Conservation (phyloP, 2,329 filamentous ascomycete species). For the Arthrinium puccinioides region DNA sequence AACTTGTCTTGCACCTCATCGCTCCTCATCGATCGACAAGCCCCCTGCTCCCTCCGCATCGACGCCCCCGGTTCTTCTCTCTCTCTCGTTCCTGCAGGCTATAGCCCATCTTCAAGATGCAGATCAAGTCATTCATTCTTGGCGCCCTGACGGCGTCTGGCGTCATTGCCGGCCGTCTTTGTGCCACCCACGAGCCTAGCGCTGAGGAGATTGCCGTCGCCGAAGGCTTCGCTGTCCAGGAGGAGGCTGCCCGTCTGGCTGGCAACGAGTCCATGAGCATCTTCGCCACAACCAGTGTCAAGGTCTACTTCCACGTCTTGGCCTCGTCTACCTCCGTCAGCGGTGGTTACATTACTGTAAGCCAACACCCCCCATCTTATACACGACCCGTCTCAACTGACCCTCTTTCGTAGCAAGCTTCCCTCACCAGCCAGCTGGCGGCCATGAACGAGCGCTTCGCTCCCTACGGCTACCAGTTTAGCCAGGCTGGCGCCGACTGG, state of each 20-base stretch:
- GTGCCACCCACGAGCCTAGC: slow-evolving; percentile 20
- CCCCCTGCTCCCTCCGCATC: too few species aligned
- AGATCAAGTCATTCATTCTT: slow-evolving; percentile 5
- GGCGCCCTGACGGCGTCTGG: slow-evolving; percentile 7
- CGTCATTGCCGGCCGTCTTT: slow-evolving; percentile 6
- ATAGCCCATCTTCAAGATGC: slow-evolving; percentile 7
- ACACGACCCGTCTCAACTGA: too few species aligned
- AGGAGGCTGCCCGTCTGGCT: slow-evolving; percentile 12
- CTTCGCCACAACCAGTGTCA: slow-evolving; percentile 22
- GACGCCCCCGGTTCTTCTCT: too few species aligned
- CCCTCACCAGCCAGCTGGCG: slow-evolving; percentile 31
- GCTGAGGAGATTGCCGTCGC: slow-evolving; percentile 16
- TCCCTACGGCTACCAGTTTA: slow-evolving; percentile 36
- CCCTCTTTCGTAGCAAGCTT: slow-evolving; percentile 4
- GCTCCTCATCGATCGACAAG: too few species aligned
- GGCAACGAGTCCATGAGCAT: slow-evolving; percentile 9
- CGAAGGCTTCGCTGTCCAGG: slow-evolving; percentile 15
- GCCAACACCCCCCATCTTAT: background rate
- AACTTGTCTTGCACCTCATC: too few species aligned
- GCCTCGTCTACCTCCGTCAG: slow-evolving; percentile 18
- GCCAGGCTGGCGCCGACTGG: slow-evolving; percentile 32
- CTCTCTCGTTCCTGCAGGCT: too few species aligned
- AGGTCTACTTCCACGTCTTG: slow-evolving; percentile 32
- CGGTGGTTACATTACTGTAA: slow-evolving; percentile 29
- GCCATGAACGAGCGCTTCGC: slow-evolving; percentile 38